phyloP scores from a whole-genome alignment of 2,329 filamentous ascomycete species.

The Ceratocystis papillata region DNA sequence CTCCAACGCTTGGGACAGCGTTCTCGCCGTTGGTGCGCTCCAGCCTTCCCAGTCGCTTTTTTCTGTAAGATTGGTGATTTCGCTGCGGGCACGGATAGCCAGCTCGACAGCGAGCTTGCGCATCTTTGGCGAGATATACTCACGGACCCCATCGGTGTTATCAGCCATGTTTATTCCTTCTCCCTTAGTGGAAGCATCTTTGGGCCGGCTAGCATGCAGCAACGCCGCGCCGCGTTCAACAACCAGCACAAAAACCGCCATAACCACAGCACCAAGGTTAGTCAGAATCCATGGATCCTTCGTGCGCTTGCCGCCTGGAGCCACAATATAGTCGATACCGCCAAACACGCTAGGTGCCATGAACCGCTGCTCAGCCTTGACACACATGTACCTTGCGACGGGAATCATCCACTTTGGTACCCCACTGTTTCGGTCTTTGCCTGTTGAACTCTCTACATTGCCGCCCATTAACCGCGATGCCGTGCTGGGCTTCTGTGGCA shows the following conservation, averaged over 20 bases:
- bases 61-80: slow-evolving; percentile 35
- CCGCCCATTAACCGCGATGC: slow-evolving; percentile 37
- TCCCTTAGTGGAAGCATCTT: slow-evolving; percentile 33
- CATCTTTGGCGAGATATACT: slow-evolving; percentile 8
- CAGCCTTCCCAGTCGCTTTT: slow-evolving; percentile 46
- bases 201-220: slow-evolving; percentile 31
- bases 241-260: slow-evolving; percentile 47
- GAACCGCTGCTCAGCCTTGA: slow-evolving; percentile 46
- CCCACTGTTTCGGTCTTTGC: slow-evolving; percentile 27
- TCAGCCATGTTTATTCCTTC: slow-evolving; percentile 29
- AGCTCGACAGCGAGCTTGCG: slow-evolving; percentile 40
- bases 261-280: slow-evolving; percentile 46
- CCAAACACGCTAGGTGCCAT: slow-evolving; percentile 64
- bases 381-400: slow-evolving; percentile 52
- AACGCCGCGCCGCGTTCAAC: slow-evolving; percentile 36
- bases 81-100: slow-evolving; percentile 35
- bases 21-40: slow-evolving; percentile 40
- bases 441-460: slow-evolving; percentile 28
- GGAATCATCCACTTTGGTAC: slow-evolving; percentile 59
- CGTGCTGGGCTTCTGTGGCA: slow-evolving; percentile 39
- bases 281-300: slow-evolving; percentile 41
- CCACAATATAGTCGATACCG: slow-evolving; percentile 51
- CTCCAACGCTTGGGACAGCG: slow-evolving; percentile 41
- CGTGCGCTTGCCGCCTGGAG: slow-evolving; percentile 36
- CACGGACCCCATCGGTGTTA: slow-evolving; percentile 33